Percentiles rank a stretch among this genome's conserved stretches.
These are phyloP conservation scores for Barnettozyma vustinii DNA, from an alignment of 805 yeast species.

Conservation along the genomic window DNA sequence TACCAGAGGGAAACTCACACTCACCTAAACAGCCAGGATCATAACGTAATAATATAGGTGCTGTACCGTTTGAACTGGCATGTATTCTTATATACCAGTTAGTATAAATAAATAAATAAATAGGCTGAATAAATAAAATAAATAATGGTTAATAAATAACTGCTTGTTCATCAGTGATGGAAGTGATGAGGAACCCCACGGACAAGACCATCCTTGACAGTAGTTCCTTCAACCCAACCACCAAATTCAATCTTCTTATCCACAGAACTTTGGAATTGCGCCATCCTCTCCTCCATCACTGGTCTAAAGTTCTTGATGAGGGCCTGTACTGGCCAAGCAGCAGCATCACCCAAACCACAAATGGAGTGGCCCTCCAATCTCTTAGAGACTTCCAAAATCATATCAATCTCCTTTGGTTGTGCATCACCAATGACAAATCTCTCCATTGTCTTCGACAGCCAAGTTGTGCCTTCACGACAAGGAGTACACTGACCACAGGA, in stretches of 20 bases:
- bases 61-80: not conserved
- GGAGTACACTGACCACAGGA: slow-evolving; percentile 95
- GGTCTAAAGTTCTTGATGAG: slow-evolving; percentile 82
- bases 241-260: slow-evolving; percentile 47
- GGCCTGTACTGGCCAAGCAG: slow-evolving; percentile 93
- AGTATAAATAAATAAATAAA: not conserved
- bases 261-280: slow-evolving; percentile 43
- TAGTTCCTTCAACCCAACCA: slow-evolving; percentile 69
- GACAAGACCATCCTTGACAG: slow-evolving; percentile 57
- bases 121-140: slow-evolving; percentile 3
- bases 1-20: not conserved
- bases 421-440: slow-evolving; percentile 79
- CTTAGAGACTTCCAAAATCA: slow-evolving; percentile 77
- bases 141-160: slow-evolving; percentile 9
- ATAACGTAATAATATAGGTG: no score
- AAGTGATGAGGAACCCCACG: slow-evolving; percentile 44
- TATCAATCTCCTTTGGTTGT: slow-evolving; percentile 72
- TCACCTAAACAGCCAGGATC: no score
- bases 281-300: slow-evolving; percentile 69
- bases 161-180: slow-evolving; percentile 15
- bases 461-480: slow-evolving; percentile 90
- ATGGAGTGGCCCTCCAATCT: slow-evolving; percentile 89
- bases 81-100: not conserved
- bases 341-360: slow-evolving; percentile 90
- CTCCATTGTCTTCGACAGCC: slow-evolving; percentile 80